Percentiles rank a stretch among this genome's conserved stretches.
Conservation (phyloP, 2,329 filamentous ascomycete species). For the Cladosporium halotolerans region DNA sequence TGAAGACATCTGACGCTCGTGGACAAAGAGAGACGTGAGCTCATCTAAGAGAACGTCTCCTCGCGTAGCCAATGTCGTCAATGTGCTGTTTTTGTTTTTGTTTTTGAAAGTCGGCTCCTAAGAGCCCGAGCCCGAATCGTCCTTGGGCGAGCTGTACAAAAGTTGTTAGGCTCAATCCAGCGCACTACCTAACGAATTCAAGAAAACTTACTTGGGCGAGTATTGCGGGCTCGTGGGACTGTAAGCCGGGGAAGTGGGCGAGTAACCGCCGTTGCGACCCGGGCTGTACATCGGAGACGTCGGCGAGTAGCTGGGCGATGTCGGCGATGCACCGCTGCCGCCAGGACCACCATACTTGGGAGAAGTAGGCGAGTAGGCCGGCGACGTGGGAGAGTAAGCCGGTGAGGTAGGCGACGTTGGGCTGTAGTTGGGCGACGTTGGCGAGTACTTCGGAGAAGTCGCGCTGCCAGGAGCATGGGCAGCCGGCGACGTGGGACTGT, state of each 20-base stretch:
- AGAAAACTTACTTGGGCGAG: constrained; percentile 36
- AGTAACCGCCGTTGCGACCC: constrained; percentile 35
- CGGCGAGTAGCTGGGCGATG: constrained; percentile 44
- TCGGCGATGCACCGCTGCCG: constrained; percentile 45
- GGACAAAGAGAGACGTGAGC: constrained; percentile 22
- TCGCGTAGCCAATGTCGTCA: neutral
- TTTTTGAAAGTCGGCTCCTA: constrained; percentile 3
- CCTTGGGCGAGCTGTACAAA: constrained; percentile 24
- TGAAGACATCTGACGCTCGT: neutral
- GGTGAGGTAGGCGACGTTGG: constrained; percentile 56
- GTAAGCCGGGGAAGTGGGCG: constrained; percentile 24
- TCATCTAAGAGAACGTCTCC: constrained; percentile 30
- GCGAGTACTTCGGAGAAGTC: constrained; percentile 47
- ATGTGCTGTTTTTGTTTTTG: constrained; percentile 8
- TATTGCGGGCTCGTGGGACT: constrained; percentile 24
- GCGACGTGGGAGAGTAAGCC: constrained; percentile 55
- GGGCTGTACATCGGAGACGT: constrained; percentile 50
- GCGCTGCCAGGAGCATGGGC: constrained; percentile 25
- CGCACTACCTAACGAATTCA: neutral
- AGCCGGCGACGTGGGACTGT: constrained; percentile 40
- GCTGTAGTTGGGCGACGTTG: constrained; percentile 43
- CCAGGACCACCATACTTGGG: constrained; percentile 35
- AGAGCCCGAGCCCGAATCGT: constrained; percentile 15
- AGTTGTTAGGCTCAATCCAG: constrained; percentile 2
- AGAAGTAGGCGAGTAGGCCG: constrained; percentile 48